phyloP scores from a whole-genome alignment of 768 basidiomycete species.

The Boletus pseudopeckii region DNA sequence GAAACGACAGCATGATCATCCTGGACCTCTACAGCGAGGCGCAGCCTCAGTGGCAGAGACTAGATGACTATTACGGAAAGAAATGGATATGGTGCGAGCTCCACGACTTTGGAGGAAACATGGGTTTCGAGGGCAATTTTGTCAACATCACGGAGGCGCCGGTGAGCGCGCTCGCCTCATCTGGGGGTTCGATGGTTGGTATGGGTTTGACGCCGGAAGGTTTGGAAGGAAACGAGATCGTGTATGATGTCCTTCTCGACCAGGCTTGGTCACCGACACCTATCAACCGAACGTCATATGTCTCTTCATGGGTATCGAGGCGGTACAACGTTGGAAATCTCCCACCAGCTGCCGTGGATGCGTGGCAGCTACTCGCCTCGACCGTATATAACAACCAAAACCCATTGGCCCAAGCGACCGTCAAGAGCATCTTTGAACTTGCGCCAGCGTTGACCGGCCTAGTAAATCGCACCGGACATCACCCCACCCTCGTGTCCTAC shows the following conservation, averaged over 20 bases:
- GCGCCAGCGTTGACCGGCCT: slow-evolving; percentile 34
- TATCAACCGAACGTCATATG: slow-evolving; percentile 31
- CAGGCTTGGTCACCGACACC: slow-evolving; percentile 39
- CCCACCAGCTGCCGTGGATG: slow-evolving; percentile 26
- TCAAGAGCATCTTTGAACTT: slow-evolving; percentile 39
- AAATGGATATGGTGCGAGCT: slow-evolving; percentile 43
- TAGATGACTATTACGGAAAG: slow-evolving; percentile 38
- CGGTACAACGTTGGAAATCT: slow-evolving; percentile 32
- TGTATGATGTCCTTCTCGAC: slow-evolving; percentile 40
- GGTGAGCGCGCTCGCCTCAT: slow-evolving; percentile 28
- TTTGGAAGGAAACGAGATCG: slow-evolving; percentile 42
- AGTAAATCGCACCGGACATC: slow-evolving; percentile 31
- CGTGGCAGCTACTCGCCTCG: slow-evolving; percentile 36
- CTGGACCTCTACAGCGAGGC: slow-evolving; percentile 41
- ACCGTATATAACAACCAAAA: slow-evolving; percentile 40
- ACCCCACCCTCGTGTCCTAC: slow-evolving; percentile 35
- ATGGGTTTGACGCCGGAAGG: slow-evolving; percentile 40
- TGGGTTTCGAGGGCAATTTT: slow-evolving; percentile 39
- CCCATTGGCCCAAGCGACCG: slow-evolving; percentile 29
- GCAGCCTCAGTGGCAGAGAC: slow-evolving; percentile 40
- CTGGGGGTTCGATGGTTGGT: slow-evolving; percentile 36
- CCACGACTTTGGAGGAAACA: slow-evolving; percentile 38
- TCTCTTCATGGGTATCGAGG: slow-evolving; percentile 34
- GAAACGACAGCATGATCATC: slow-evolving; percentile 38
- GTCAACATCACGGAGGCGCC: slow-evolving; percentile 33